Evolutionary conservation across 441 rosid species (phyloP).

Genomic region (Flueggea neowawraea): DNA sequence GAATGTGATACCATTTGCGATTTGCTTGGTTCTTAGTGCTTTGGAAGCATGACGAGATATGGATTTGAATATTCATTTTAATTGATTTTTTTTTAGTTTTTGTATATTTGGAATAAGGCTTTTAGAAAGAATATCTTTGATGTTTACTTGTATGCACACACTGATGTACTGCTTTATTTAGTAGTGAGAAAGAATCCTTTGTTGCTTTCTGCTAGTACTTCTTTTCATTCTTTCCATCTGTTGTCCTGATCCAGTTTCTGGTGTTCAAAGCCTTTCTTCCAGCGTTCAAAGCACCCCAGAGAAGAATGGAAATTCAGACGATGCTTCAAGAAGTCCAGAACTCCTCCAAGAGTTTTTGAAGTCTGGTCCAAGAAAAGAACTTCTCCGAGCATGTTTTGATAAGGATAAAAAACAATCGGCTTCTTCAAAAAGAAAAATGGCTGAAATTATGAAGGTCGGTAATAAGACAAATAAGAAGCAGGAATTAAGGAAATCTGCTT

Average conservation of each 20-base stretch:
- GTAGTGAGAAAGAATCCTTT: background rate
- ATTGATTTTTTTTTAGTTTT: no score
- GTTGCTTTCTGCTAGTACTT: constrained; percentile 1
- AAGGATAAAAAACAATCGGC: constrained; percentile 50
- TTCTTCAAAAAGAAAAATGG: constrained; percentile 60
- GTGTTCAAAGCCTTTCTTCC: constrained; percentile 60
- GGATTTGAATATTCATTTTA: background rate
- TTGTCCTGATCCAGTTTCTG: constrained; percentile 39
- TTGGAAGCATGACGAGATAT: background rate
- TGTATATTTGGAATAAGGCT: background rate
- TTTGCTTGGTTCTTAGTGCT: background rate
- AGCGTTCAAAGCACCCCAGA: constrained; percentile 68
- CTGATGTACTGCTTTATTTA: no score
- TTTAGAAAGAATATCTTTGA: background rate
- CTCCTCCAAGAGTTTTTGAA: constrained; percentile 59
- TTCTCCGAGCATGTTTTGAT: constrained; percentile 41
- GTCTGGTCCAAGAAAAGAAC: constrained; percentile 52
- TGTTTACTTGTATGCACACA: no score
- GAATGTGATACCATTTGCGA: background rate
- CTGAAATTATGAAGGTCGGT: constrained; percentile 40
- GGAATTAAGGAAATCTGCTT: constrained; percentile 50
- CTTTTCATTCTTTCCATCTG: constrained; percentile 6
- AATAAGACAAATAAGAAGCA: constrained; percentile 63
- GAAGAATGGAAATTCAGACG: constrained; percentile 53
- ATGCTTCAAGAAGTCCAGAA: constrained; percentile 64